A percentile compares a stretch with the other conserved stretches of the same genome.
phyloP scores from a whole-genome alignment of 495 filamentous ascomycete species.

The Penicillium antarcticum region DNA sequence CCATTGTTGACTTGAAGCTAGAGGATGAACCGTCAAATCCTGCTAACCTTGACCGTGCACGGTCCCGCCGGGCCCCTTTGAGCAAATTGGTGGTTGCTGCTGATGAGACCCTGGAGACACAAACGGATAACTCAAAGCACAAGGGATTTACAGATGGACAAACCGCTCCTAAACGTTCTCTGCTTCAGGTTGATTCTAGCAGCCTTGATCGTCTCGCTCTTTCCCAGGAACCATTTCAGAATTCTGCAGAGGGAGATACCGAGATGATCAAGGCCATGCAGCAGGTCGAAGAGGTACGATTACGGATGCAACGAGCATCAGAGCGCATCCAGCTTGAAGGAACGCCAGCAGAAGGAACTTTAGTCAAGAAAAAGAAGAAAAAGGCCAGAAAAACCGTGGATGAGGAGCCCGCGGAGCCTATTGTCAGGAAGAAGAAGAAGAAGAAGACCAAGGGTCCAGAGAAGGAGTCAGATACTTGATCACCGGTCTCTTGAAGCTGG shows the following conservation, averaged over 20 bases:
- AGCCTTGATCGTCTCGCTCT: slow-evolving; percentile 65
- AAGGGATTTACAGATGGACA: slow-evolving; percentile 20
- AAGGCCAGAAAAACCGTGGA: slow-evolving; percentile 34
- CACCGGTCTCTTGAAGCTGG: background rate
- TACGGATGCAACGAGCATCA: slow-evolving; percentile 89
- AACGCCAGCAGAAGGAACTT: slow-evolving; percentile 63
- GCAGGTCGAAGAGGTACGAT: slow-evolving; percentile 76
- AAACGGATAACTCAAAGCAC: slow-evolving; percentile 14
- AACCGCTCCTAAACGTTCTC: slow-evolving; percentile 45
- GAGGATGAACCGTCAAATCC: slow-evolving; percentile 34
- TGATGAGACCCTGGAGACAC: slow-evolving; percentile 51
- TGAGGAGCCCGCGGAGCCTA: background rate
- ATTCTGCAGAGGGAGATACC: slow-evolving; percentile 53
- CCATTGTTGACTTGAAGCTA: slow-evolving; percentile 86
- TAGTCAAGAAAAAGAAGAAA: slow-evolving; percentile 78
- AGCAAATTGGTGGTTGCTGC: slow-evolving; percentile 56
- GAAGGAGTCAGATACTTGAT: background rate
- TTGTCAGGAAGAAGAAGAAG: slow-evolving; percentile 7
- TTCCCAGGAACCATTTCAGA: slow-evolving; percentile 25
- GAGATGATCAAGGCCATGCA: slow-evolving; percentile 83
- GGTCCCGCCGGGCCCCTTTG: slow-evolving; percentile 25
- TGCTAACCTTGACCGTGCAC: slow-evolving; percentile 13
- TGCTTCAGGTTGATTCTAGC: slow-evolving; percentile 84
- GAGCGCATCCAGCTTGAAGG: slow-evolving; percentile 75
- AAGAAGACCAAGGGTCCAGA: slow-evolving; percentile 12